Evolutionary conservation across 495 filamentous ascomycete genomes (phyloP).

Genomic region (Parachaetomium inaequale): DNA sequence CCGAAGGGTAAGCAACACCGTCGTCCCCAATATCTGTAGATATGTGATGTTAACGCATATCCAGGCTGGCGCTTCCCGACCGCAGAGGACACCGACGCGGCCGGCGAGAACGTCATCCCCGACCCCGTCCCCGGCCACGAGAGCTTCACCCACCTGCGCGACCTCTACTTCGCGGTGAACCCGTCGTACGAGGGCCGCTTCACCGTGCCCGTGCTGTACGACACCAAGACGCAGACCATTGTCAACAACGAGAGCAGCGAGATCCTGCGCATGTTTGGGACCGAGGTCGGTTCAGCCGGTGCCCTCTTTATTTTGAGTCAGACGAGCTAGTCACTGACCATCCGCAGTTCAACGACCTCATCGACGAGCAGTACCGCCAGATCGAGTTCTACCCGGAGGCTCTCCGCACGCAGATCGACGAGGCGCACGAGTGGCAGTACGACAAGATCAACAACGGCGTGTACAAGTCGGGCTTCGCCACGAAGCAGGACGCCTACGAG

Average conservation of each 20-base stretch:
- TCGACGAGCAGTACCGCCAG: slow-evolving; percentile 46
- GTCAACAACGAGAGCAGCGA: slow-evolving; percentile 85
- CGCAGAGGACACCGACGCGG: slow-evolving; percentile 55
- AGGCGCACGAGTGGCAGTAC: slow-evolving; percentile 63
- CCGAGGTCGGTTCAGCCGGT: slow-evolving; percentile 28
- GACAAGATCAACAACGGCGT: slow-evolving; percentile 65
- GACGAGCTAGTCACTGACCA: neutral
- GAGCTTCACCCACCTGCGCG: slow-evolving; percentile 53
- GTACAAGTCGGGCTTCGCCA: slow-evolving; percentile 68
- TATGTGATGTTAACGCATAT: neutral
- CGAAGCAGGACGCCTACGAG: slow-evolving; percentile 62
- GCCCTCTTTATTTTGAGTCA: too few species aligned
- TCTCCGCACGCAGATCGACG: slow-evolving; percentile 56
- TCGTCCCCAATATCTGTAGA: neutral
- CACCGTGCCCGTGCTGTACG: slow-evolving; percentile 77
- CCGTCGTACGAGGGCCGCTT: slow-evolving; percentile 68
- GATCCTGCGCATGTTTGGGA: slow-evolving; percentile 71
- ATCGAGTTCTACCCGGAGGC: slow-evolving; percentile 56
- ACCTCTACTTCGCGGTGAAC: slow-evolving; percentile 69
- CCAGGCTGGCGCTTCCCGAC: slow-evolving; percentile 80
- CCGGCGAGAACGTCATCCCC: slow-evolving; percentile 41
- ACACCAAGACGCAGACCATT: slow-evolving; percentile 66
- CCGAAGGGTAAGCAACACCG: slow-evolving; percentile 36
- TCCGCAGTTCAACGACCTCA: slow-evolving; percentile 51
- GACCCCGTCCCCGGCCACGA: slow-evolving; percentile 66